Percentiles rank a stretch among this genome's conserved stretches.
phyloP scores from a whole-genome alignment of 1,284 basidiomycete species.

The Vanrija sp. region DNA sequence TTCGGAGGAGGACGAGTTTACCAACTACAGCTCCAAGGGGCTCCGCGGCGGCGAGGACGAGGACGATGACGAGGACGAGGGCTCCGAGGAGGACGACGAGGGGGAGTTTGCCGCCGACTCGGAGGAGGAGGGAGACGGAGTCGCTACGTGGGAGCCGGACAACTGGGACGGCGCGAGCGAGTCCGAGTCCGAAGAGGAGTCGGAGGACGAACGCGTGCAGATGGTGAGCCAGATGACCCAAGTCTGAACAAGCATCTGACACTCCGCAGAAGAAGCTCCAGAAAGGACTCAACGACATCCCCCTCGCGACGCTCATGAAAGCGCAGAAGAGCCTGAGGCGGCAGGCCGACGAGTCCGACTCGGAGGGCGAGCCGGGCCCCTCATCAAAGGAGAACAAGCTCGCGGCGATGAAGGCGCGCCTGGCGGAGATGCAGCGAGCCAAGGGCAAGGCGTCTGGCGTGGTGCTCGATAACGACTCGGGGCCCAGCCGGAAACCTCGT shows the following conservation, averaged over 20 bases:
- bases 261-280: constrained; percentile 9
- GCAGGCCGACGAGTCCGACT: constrained; percentile 11
- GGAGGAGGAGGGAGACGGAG: constrained; percentile 32
- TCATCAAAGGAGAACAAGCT: constrained; percentile 19
- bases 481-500: constrained; percentile 15
- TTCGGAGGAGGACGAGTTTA: constrained; percentile 46
- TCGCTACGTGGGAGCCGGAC: constrained; percentile 42
- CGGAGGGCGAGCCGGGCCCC: neutral
- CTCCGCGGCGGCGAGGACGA: constrained; percentile 48
- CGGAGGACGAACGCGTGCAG: constrained; percentile 10
- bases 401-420: constrained; percentile 32
- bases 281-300: constrained; percentile 19
- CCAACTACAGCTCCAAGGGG: constrained; percentile 7
- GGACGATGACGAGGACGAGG: constrained; percentile 44
- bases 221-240: constrained; percentile 17
- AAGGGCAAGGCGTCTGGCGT: constrained; percentile 34
- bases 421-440: constrained; percentile 37
- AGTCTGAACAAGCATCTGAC: neutral
- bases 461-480: constrained; percentile 16
- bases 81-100: constrained; percentile 55
- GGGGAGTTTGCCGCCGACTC: constrained; percentile 41
- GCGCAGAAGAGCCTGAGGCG: constrained; percentile 10
- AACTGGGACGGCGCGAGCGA: constrained; percentile 42
- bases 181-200: constrained; percentile 7
- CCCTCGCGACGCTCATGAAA: constrained; percentile 51